These are phyloP conservation scores for Talaromyces thailandensis DNA, from an alignment of 495 filamentous ascomycete species.

Conservation along the genomic window DNA sequence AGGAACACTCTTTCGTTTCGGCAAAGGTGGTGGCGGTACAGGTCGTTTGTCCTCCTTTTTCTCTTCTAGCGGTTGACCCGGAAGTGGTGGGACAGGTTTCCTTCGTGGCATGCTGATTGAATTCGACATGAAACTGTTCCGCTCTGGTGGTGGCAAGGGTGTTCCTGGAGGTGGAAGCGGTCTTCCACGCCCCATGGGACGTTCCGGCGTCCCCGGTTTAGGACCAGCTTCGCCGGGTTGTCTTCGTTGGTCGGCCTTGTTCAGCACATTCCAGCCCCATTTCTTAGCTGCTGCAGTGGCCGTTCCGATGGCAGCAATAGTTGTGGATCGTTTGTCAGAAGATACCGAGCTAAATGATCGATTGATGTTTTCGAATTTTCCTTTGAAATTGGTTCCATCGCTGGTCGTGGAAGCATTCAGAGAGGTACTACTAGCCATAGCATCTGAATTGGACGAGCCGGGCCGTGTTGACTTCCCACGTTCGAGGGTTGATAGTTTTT, in stretches of 20 bases:
- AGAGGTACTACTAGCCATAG: slow-evolving; percentile 1
- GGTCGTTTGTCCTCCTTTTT: slow-evolving; percentile 17
- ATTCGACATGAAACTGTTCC: slow-evolving; percentile 48
- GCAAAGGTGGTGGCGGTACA: slow-evolving; percentile 21
- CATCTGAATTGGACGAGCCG: neutral
- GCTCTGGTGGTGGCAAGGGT: slow-evolving; percentile 66
- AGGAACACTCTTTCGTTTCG: slow-evolving; percentile 28
- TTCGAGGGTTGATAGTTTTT: slow-evolving; percentile 3
- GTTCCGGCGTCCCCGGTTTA: slow-evolving; percentile 45
- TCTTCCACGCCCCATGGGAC: slow-evolving; percentile 64
- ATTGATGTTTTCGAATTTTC: slow-evolving; percentile 34
- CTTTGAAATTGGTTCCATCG: slow-evolving; percentile 24
- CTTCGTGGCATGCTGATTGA: slow-evolving; percentile 51
- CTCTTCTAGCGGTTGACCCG: slow-evolving; percentile 13
- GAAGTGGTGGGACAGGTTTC: slow-evolving; percentile 43
- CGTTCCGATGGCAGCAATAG: slow-evolving; percentile 51
- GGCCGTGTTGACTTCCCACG: neutral
- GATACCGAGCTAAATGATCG: slow-evolving; percentile 28
- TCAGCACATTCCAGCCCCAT: slow-evolving; percentile 71
- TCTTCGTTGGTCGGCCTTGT: slow-evolving; percentile 39
- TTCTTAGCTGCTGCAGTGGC: slow-evolving; percentile 74
- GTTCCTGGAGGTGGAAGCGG: slow-evolving; percentile 44
- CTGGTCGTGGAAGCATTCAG: slow-evolving; percentile 12
- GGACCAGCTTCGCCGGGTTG: slow-evolving; percentile 20
- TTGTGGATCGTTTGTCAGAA: slow-evolving; percentile 25